Conservation (phyloP, 2,329 filamentous ascomycete species). For the Zalaria sp. region DNA sequence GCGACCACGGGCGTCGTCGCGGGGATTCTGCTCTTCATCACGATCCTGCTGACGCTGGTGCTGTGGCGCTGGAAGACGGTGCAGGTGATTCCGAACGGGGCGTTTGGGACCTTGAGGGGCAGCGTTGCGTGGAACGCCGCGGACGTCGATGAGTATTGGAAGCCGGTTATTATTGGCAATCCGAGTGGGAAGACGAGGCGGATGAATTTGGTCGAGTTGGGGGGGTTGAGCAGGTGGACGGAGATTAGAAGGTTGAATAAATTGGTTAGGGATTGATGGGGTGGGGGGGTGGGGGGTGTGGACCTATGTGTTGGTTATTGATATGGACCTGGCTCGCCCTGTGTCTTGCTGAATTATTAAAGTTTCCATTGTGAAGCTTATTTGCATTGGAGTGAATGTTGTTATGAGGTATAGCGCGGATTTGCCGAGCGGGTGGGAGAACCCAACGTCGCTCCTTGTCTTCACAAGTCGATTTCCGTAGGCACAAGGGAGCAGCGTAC, state of each 20-base stretch:
- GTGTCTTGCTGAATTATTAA: no score
- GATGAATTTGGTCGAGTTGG: conserved; percentile 59
- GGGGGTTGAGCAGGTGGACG: conserved; percentile 54
- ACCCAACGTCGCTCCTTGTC: no score
- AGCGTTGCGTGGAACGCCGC: conserved; percentile 24
- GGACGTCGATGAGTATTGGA: conserved; percentile 46
- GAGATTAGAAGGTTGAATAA: conserved; percentile 46
- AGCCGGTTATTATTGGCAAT: conserved; percentile 56
- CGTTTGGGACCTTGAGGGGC: conserved; percentile 38
- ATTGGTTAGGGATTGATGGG: conserved; percentile 9
- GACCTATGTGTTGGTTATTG: background rate
- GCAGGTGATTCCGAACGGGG: conserved; percentile 52
- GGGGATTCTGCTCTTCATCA: conserved; percentile 50
- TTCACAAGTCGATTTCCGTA: no score
- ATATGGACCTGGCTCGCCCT: no score
- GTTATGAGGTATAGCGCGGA: no score
- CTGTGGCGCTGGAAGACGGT: conserved; percentile 52
- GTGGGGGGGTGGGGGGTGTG: background rate
- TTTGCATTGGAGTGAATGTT: no score
- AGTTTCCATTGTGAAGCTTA: no score
- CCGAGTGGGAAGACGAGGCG: conserved; percentile 53
- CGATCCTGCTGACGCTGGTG: conserved; percentile 45
- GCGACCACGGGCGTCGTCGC: conserved; percentile 55
- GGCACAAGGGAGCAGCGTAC: no score
- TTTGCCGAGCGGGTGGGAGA: no score